Conservation (phyloP, 225 moss, liverwort and hornwort genomes). For the Climacium dendroides region DNA sequence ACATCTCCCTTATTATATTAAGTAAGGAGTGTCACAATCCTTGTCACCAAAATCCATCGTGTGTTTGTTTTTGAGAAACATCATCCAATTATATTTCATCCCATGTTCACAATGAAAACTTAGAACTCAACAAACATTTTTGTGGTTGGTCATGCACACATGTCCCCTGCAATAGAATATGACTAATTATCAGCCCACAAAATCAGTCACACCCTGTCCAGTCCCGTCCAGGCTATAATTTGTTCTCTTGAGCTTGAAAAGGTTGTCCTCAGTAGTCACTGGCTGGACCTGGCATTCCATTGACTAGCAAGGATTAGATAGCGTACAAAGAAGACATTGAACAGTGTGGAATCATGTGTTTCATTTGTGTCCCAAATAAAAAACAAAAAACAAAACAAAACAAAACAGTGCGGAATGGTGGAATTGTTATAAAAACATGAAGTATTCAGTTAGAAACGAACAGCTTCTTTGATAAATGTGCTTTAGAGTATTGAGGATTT, state of each 20-base stretch:
- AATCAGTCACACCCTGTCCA: not conserved
- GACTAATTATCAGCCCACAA: not conserved
- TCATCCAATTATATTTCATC: no score
- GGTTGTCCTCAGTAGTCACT: not conserved
- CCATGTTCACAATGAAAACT: no score
- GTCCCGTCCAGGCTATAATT: not conserved
- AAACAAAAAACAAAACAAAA: no score
- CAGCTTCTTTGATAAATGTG: no score
- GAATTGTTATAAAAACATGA: not conserved
- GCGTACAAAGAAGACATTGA: not conserved
- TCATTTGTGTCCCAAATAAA: no score
- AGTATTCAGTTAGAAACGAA: not conserved
- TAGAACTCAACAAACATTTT: no score
- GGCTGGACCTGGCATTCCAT: not conserved
- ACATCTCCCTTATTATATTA: no score
- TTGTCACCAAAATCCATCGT: not conserved
- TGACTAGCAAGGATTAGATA: not conserved
- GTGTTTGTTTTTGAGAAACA: not conserved
- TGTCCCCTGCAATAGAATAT: not conserved
- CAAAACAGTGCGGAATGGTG: not conserved
- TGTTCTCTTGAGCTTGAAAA: not conserved
- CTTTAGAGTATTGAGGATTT: not conserved
- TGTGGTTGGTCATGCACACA: no score
- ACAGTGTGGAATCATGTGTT: no score
- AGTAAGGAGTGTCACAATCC: not conserved